Percentiles rank a stretch among this genome's conserved stretches.
Conservation (phyloP, 768 basidiomycete genomes). For the Collybiopsis confluens region DNA sequence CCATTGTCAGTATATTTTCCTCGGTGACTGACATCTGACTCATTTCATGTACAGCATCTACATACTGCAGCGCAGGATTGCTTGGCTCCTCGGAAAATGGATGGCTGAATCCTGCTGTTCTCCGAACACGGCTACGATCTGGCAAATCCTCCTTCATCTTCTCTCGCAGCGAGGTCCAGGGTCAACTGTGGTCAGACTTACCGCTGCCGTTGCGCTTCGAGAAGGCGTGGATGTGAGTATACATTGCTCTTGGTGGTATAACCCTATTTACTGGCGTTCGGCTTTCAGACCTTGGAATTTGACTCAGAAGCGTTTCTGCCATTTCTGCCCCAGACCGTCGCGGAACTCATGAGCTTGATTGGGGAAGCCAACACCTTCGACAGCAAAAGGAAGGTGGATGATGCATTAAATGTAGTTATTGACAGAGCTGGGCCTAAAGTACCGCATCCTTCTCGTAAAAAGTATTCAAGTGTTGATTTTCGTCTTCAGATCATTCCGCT, state of each 20-base stretch:
- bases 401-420: slow-evolving; percentile 66
- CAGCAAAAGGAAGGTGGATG: slow-evolving; percentile 70
- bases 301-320: slow-evolving; percentile 62
- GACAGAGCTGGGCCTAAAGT: slow-evolving; percentile 46
- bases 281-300: slow-evolving; percentile 59
- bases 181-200: slow-evolving; percentile 79
- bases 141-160: slow-evolving; percentile 79
- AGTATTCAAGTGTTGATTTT: neutral
- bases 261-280: neutral
- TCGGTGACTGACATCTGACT: neutral
- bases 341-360: slow-evolving; percentile 66
- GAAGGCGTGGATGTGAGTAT: slow-evolving; percentile 80
- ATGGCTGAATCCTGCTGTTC: slow-evolving; percentile 61
- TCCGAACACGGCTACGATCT: slow-evolving; percentile 60
- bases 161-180: slow-evolving; percentile 64
- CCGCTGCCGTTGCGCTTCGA: slow-evolving; percentile 72
- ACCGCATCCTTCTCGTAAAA: neutral
- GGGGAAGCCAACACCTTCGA: slow-evolving; percentile 73
- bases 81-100: slow-evolving; percentile 93
- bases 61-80: slow-evolving; percentile 91
- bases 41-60: slow-evolving; percentile 56
- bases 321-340: slow-evolving; percentile 55
- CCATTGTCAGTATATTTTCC: slow-evolving; percentile 41
- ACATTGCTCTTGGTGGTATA: slow-evolving; percentile 4
- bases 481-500: slow-evolving; percentile 60